Evolutionary conservation across 139 green algal species (phyloP), one percentile per base, ranked within the genome.

Genomic region (Chlorella sp.): DNA sequence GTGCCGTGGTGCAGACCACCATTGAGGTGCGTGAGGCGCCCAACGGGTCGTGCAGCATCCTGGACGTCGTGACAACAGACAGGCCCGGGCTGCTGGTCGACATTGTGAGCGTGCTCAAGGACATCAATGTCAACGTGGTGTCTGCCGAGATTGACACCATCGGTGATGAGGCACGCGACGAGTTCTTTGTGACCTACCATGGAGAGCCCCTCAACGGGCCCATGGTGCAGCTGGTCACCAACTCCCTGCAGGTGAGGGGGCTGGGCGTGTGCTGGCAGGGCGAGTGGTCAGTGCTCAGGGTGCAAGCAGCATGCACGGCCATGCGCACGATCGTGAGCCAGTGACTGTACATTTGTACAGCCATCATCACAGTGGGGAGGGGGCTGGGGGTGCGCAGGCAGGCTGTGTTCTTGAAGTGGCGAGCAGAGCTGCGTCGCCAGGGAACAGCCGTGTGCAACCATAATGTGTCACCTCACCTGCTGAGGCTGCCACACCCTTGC

Each of bases 101-200:
- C 73, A 83, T 83, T 22, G 75, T 84, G 27, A 70, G 30, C 27
- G 66, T 80, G 20, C 42, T 62, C 24, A 72, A 70, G 83, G 92
- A 98, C 85, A 85, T 98, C 75, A 97, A 91, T 72, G 83, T 98
- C 10, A 96, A 97, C 72, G 94, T 99, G 30, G 82, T 97, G 22
- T 95, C 88, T 10, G 95, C 94, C 2, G 94, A 98, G 83, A 88
- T 64, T 31, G 63, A 69, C 63, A 69, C 63, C 22, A 32, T 69
- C 32, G 63, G 63, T 32, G 51, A 50, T 17, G 14, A 69, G 32
- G 63, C 63, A 3, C 63, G 89, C 22, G 92, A 98, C 74, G 84
- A 87, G 64, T 95, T 98, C 72, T 93, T 92, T 63, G 71, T 97
- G 23, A 97, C 91, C 0, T 97, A 98, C 79, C 92, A 97, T 67